Conservation (phyloP, 2,329 filamentous ascomycete species). For the Fusarium pseudoanthophilum region DNA sequence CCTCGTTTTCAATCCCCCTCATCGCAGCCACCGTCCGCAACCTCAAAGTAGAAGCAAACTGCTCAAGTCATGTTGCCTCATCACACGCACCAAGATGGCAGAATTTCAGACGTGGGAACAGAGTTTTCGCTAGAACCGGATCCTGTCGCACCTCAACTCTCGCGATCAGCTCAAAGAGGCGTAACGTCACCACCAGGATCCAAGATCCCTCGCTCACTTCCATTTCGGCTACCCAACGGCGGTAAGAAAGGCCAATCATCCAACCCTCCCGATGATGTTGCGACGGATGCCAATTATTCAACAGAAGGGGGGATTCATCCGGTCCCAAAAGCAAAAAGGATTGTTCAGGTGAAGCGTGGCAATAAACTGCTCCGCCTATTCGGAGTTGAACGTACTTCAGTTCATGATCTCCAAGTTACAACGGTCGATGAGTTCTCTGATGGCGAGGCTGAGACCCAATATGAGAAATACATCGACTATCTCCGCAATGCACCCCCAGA, state of each 20-base stretch:
- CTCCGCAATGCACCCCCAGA: not conserved
- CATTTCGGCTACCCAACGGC: not conserved
- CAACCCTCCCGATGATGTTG: not conserved
- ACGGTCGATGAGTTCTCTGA: not conserved
- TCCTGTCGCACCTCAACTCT: not conserved
- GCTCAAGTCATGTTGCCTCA: not conserved
- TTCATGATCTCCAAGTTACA: not conserved
- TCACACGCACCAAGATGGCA: not conserved
- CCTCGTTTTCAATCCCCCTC: not conserved
- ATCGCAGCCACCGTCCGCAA: not conserved
- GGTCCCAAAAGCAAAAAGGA: not conserved
- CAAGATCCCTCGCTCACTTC: not conserved
- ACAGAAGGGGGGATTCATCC: not conserved
- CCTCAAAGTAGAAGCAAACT: rapidly evolving
- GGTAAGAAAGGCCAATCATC: not conserved
- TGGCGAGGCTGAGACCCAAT: not conserved
- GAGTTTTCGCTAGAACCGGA: not conserved
- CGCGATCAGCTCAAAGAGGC: not conserved
- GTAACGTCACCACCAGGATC: not conserved
- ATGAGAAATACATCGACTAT: not conserved
- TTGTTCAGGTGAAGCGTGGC: not conserved
- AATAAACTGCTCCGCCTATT: not conserved
- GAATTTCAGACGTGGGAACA: not conserved
- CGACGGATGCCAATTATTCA: not conserved
- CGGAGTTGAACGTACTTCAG: not conserved